A percentile compares a stretch with the other conserved stretches of the same genome.
These are phyloP conservation scores for Entomortierella lignicola DNA, from an alignment of 192 early-diverging fungal genomes.

Conservation along the genomic window DNA sequence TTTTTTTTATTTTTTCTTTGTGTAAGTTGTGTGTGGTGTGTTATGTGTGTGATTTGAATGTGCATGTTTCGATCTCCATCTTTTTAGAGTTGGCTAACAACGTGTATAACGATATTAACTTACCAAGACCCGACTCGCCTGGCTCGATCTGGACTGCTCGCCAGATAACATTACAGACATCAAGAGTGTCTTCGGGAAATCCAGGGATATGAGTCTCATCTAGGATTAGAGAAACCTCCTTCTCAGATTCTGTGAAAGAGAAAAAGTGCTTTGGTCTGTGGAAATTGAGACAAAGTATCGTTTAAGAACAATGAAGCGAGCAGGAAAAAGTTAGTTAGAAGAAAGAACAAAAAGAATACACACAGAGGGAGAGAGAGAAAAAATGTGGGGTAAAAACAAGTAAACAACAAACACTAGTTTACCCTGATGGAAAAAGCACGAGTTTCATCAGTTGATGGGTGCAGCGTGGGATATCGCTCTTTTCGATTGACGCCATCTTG, in stretches of 20 bases:
- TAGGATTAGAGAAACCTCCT: slow-evolving; percentile 47
- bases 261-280: slow-evolving; percentile 44
- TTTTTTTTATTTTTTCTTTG: neutral
- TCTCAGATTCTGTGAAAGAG: slow-evolving; percentile 49
- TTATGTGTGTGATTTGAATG: too few relatives aligned
- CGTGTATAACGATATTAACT: slow-evolving; percentile 13
- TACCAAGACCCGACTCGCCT: slow-evolving; percentile 54
- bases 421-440: slow-evolving; percentile 47
- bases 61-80: neutral
- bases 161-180: slow-evolving; percentile 50
- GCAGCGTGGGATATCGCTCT: slow-evolving; percentile 46
- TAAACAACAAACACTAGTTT: slow-evolving; percentile 13
- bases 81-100: slow-evolving; percentile 4
- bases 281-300: too few relatives aligned
- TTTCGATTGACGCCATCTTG: slow-evolving; percentile 41
- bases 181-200: slow-evolving; percentile 41
- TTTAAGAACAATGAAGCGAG: too few relatives aligned
- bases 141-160: slow-evolving; percentile 47
- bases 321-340: neutral
- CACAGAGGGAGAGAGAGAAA: too few relatives aligned
- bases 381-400: neutral
- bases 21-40: neutral
- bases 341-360: neutral
- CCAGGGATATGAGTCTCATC: slow-evolving; percentile 43
- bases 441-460: slow-evolving; percentile 55